These are phyloP conservation scores for Suhomyces bribrorum DNA, from an alignment of 1,139 yeast genomes.

Conservation along the genomic window DNA sequence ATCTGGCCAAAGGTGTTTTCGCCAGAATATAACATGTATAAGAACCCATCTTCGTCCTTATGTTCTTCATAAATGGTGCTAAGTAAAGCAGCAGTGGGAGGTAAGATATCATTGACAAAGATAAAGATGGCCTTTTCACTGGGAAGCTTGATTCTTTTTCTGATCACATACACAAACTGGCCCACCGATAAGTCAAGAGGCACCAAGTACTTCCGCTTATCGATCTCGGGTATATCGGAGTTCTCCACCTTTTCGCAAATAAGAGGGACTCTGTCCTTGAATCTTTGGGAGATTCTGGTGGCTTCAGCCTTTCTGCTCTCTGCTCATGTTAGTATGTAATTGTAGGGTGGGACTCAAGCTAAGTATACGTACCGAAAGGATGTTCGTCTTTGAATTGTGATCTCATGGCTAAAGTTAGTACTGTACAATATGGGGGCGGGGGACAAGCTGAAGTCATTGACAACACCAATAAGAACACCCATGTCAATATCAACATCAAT, in stretches of 20 bases:
- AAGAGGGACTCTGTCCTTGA: conserved; percentile 90
- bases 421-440: too few species aligned
- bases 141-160: conserved; percentile 93
- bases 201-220: conserved; percentile 93
- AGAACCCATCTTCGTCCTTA: conserved; percentile 95
- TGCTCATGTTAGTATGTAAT: conserved; percentile 31
- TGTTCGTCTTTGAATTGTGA: conserved; percentile 93
- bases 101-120: conserved; percentile 92
- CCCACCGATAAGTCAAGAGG: conserved; percentile 97
- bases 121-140: conserved; percentile 98
- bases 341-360: too few species aligned
- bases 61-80: conserved; percentile 93
- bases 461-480: too few species aligned
- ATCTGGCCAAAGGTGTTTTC: conserved; percentile 77
- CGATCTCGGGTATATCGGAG: conserved; percentile 93
- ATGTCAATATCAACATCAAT: too few species aligned
- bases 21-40: conserved; percentile 88
- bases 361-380: conserved; percentile 66
- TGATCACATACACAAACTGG: conserved; percentile 94
- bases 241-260: conserved; percentile 98
- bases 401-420: conserved; percentile 53
- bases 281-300: conserved; percentile 84
- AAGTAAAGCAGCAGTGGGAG: conserved; percentile 97
- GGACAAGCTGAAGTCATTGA: too few species aligned
- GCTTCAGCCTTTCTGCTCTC: conserved; percentile 97